Conservation (phyloP, 2,329 filamentous ascomycete species). For the Fusarium metavorans region DNA sequence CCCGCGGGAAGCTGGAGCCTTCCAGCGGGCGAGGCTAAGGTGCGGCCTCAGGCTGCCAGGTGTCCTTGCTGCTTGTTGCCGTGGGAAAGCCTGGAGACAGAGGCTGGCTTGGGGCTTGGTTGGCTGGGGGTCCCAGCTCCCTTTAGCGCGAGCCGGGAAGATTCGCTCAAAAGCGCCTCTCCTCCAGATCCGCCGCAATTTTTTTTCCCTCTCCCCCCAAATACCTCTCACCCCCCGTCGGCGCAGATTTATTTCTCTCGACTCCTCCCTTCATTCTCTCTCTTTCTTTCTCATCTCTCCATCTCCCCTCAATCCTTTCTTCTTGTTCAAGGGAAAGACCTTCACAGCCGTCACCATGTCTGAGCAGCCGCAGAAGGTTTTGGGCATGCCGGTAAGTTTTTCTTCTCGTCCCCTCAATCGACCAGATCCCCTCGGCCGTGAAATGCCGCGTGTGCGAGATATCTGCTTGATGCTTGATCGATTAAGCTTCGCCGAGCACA, state of each 20-base stretch:
- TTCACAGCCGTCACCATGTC: conserved; percentile 65
- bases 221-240: conserved; percentile 57
- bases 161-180: conserved; percentile 66
- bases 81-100: conserved; percentile 44
- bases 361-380: conserved; percentile 67
- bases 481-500: conserved; percentile 6
- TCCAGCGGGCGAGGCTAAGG: conserved; percentile 25
- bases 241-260: conserved; percentile 60
- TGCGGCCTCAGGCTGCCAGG: conserved; percentile 51
- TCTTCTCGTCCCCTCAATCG: conserved; percentile 5
- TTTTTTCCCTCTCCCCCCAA: conserved; percentile 59
- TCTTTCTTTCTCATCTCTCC: conserved; percentile 59
- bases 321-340: conserved; percentile 57
- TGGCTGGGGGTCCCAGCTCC: conserved; percentile 47
- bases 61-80: conserved; percentile 45
- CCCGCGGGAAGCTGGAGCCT: conserved; percentile 19
- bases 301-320: conserved; percentile 74
- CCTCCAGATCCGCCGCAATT: conserved; percentile 61
- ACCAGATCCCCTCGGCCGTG: conserved; percentile 28
- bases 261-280: conserved; percentile 55
- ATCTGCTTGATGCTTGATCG: conserved; percentile 7
- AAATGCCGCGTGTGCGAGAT: conserved; percentile 48
- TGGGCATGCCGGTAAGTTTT: conserved; percentile 76
- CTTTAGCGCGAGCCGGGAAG: conserved; percentile 60
- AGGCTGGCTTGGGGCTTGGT: conserved; percentile 33